Evolutionary conservation across 2,329 filamentous ascomycete species (phyloP).

Genomic region (Cadophora malorum): DNA sequence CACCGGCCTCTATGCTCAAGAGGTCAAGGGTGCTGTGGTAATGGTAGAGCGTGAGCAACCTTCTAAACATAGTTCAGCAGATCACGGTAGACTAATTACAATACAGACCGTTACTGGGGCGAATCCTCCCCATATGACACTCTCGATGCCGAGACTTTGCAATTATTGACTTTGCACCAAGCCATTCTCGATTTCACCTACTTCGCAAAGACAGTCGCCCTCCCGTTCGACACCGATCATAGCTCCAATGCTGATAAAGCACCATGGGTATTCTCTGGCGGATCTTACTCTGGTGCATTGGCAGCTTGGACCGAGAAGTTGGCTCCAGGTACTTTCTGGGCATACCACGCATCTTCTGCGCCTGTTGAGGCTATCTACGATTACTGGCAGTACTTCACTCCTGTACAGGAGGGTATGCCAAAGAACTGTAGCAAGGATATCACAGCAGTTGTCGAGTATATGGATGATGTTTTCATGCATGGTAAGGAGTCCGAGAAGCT

Average conservation of each 20-base stretch:
- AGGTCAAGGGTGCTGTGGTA: conserved; percentile 59
- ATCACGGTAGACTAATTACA: conserved; percentile 18
- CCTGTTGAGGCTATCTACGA: conserved; percentile 61
- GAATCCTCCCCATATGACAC: conserved; percentile 58
- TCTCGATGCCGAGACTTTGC: conserved; percentile 59
- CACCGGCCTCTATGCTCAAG: conserved; percentile 57
- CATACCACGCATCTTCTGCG: conserved; percentile 62
- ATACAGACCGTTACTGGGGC: conserved; percentile 62
- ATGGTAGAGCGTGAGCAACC: conserved; percentile 56
- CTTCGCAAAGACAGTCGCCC: conserved; percentile 58
- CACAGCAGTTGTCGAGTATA: conserved; percentile 56
- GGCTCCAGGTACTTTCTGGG: conserved; percentile 63
- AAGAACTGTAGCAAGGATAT: conserved; percentile 63
- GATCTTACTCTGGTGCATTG: conserved; percentile 62
- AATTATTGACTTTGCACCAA: conserved; percentile 60
- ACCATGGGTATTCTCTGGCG: conserved; percentile 63
- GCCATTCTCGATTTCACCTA: conserved; percentile 59
- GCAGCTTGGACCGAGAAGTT: conserved; percentile 61
- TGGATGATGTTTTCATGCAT: conserved; percentile 56
- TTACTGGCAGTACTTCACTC: conserved; percentile 64
- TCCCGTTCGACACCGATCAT: conserved; percentile 58
- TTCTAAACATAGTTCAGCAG: too few species aligned
- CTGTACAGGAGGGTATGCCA: conserved; percentile 63
- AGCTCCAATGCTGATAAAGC: conserved; percentile 57
- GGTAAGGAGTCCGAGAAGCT: conserved; percentile 51